A percentile compares a stretch with the other conserved stretches of the same genome.
These are phyloP conservation scores for Chimonanthus praecox DNA, from an alignment of 164 flowering plant genomes.

Conservation along the genomic window DNA sequence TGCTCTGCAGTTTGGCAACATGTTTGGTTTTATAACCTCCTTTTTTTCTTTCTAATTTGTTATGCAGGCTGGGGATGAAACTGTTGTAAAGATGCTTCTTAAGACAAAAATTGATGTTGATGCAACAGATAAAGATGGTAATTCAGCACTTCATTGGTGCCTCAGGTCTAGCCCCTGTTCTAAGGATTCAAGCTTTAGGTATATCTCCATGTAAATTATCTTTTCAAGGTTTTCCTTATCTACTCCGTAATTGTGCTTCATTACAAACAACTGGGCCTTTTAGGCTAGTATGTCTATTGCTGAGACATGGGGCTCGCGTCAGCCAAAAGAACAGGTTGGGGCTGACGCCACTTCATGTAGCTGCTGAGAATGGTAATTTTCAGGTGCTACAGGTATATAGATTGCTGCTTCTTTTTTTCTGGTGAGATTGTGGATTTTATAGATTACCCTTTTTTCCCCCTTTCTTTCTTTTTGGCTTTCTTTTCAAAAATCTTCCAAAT, in stretches of 20 bases:
- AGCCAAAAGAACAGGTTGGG: slow-evolving; percentile 43
- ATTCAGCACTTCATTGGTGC: slow-evolving; percentile 52
- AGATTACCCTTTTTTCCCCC: no score
- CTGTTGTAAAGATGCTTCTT: slow-evolving; percentile 36
- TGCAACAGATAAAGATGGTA: slow-evolving; percentile 46
- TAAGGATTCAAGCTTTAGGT: slow-evolving; percentile 28
- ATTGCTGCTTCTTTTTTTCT: background rate
- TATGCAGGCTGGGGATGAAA: slow-evolving; percentile 49
- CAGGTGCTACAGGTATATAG: slow-evolving; percentile 38
- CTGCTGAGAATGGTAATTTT: slow-evolving; percentile 41
- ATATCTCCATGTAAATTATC: background rate
- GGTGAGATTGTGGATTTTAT: no score
- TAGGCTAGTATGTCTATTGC: slow-evolving; percentile 34
- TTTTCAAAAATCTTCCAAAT: background rate
- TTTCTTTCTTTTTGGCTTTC: background rate
- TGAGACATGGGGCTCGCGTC: slow-evolving; percentile 45
- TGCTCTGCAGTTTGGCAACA: background rate
- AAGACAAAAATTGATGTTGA: slow-evolving; percentile 35
- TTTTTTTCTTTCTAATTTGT: background rate
- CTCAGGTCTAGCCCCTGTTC: slow-evolving; percentile 23
- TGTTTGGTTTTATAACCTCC: background rate
- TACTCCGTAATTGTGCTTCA: background rate
- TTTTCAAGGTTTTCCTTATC: background rate
- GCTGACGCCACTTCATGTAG: slow-evolving; percentile 44
- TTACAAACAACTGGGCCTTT: background rate